Evolutionary conservation across 2,329 filamentous ascomycete species (phyloP), one percentile per base, ranked within the genome.

Genomic region (Botryotinia globosa): DNA sequence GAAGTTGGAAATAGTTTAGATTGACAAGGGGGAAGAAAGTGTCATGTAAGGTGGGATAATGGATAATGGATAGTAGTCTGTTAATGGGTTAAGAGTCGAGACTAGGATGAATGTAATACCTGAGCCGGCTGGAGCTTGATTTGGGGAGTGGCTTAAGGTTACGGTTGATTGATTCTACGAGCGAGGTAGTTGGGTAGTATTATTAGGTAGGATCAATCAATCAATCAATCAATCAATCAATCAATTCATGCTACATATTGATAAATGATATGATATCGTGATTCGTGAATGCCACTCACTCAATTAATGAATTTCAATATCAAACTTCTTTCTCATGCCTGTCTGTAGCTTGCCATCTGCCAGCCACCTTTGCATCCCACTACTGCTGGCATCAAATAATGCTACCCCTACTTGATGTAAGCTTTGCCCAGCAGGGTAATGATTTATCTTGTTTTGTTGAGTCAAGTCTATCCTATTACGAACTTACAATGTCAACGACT

Each of bases 381-480:
- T 66, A 54, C 45, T 54, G 63, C 63, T 66, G 22, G 44, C 12
- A 66, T 51, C 22, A 51, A 66, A 66, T 51, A 66, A 66, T 66
- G 32, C 42, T n/a, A 66, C 63, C 63, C 45, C 25, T 39, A 66
- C 64, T 18, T 12, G 20, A 37, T 39, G 7, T 25, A 39, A n/a
- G 29, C 48, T n/a, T 54, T 42, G 51, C 64, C 64, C 16, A 56
- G 51, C 16, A 29, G 22, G 37, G 45, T 16, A 67, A 54, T 7
- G 20, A 12, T 66, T 22, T 39, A 6, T 37, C 51, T 66, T n/a
- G 34, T 51, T 66, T 51, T 51, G 42, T 34, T 25, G n/a, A 51
- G n/a, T 37, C 20, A 16, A 34, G 32, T 54, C 8, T 66, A 66
- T 39, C n/a, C n/a, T n/a, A n/a, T n/a, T n/a, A n/a, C n/a, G n/a